Percentiles rank a stretch among this genome's conserved stretches.
These are phyloP conservation scores for Saxophila tyrrhenica DNA, from an alignment of 495 filamentous ascomycete species.

Conservation along the genomic window DNA sequence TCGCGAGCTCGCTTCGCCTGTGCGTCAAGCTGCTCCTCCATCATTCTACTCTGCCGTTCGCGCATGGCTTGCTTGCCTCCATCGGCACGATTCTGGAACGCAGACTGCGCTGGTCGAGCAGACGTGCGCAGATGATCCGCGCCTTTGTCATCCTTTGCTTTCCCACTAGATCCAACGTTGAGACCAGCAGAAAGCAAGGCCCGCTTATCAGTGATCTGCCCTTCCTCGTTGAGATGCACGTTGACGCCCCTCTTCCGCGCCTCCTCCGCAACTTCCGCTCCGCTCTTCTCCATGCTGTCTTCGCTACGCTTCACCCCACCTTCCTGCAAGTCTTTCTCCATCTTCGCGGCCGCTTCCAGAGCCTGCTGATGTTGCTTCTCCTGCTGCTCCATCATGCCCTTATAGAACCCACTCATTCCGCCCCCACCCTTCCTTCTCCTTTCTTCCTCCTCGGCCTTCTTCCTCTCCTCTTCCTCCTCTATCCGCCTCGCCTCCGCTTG, in stretches of 20 bases:
- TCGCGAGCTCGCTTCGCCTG: slow-evolving; percentile 59
- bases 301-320: slow-evolving; percentile 23
- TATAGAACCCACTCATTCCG: slow-evolving; percentile 83
- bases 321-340: slow-evolving; percentile 36
- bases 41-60: slow-evolving; percentile 75
- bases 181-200: slow-evolving; percentile 80
- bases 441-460: slow-evolving; percentile 59
- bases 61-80: slow-evolving; percentile 50
- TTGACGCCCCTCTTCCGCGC: slow-evolving; percentile 58
- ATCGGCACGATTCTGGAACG: slow-evolving; percentile 24
- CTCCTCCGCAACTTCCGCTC: slow-evolving; percentile 60
- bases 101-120: slow-evolving; percentile 26
- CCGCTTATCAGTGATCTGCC: slow-evolving; percentile 86
- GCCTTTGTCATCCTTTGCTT: slow-evolving; percentile 16
- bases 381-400: slow-evolving; percentile 63
- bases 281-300: slow-evolving; percentile 46
- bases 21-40: slow-evolving; percentile 71
- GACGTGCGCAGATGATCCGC: slow-evolving; percentile 19
- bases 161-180: slow-evolving; percentile 61
- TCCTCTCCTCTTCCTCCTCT: slow-evolving; percentile 66
- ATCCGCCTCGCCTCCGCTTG: slow-evolving; percentile 69
- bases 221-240: slow-evolving; percentile 81
- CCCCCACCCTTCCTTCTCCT: slow-evolving; percentile 45
- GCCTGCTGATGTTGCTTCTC: slow-evolving; percentile 62
- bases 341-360: slow-evolving; percentile 47